phyloP scores from a whole-genome alignment of 1,284 basidiomycete species.

The Fomitopsis palustris region DNA sequence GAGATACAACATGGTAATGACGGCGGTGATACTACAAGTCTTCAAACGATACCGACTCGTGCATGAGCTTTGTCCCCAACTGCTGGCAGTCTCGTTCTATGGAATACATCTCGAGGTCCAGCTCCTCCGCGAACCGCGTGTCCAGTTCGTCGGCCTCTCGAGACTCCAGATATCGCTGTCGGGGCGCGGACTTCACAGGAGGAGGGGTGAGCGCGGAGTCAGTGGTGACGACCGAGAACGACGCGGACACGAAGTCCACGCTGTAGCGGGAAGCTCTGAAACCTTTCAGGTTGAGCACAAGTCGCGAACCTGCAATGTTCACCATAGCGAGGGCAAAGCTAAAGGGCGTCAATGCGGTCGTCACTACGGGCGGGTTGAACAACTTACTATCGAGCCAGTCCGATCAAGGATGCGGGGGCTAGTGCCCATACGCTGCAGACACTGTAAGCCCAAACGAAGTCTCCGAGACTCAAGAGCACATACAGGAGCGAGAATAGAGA shows the following conservation, averaged over 20 bases:
- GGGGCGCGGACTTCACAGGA: not conserved
- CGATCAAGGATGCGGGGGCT: constrained; percentile 26
- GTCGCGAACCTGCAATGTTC: constrained; percentile 26
- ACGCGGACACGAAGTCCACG: constrained; percentile 13
- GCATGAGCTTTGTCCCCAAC: constrained; percentile 22
- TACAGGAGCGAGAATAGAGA: constrained; percentile 28
- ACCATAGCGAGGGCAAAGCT: constrained; percentile 31
- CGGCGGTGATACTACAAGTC: constrained; percentile 1
- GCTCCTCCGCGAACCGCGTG: not conserved
- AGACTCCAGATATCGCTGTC: not conserved
- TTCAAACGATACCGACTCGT: not conserved
- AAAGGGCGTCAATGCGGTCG: not conserved
- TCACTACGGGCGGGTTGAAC: not conserved
- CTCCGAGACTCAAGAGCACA: not conserved
- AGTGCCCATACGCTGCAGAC: constrained; percentile 27
- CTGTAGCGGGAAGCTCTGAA: constrained; percentile 21
- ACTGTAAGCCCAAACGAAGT: not conserved
- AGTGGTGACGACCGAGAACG: constrained; percentile 8
- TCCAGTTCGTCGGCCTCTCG: not conserved
- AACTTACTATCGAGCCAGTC: constrained; percentile 30
- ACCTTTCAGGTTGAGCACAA: constrained; percentile 28
- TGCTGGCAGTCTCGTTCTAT: constrained; percentile 29
- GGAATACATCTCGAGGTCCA: constrained; percentile 27
- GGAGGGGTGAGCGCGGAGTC: constrained; percentile 8
- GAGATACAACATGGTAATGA: constrained; percentile 1